Evolutionary conservation across 169 alveolate genomes (phyloP).

Genomic region (Toxoplasma gondii): DNA sequence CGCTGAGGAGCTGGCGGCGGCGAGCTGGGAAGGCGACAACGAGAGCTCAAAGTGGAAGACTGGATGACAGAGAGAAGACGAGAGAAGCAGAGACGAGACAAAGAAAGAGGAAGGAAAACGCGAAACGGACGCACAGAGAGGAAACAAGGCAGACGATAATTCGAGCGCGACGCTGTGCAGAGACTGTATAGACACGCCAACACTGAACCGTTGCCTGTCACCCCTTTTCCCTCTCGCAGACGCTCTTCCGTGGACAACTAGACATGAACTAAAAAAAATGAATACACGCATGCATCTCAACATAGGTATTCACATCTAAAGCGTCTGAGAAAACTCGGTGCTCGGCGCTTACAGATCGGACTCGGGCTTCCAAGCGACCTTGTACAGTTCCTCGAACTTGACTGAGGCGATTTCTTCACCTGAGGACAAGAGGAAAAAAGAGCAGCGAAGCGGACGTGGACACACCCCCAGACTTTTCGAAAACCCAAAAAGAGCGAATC

Average conservation of each 20-base stretch:
- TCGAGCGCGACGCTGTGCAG: too few species aligned
- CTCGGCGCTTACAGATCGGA: conserved; percentile 45
- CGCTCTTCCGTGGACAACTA: neutral
- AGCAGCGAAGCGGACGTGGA: neutral
- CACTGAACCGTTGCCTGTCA: too few species aligned
- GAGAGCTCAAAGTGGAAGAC: neutral
- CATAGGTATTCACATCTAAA: too few species aligned
- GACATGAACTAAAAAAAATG: neutral
- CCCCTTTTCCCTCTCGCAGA: too few species aligned
- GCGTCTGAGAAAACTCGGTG: too few species aligned
- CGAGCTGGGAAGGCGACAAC: neutral
- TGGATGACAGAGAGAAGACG: neutral
- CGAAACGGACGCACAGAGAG: neutral
- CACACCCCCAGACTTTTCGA: neutral
- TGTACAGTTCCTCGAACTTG: conserved; percentile 57
- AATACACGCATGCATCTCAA: too few species aligned
- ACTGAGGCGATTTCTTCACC: conserved; percentile 44
- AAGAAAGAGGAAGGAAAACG: neutral
- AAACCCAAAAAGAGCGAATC: too few species aligned
- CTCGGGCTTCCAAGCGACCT: conserved; percentile 65
- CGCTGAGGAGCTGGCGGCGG: conserved; percentile 58
- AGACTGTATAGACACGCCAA: too few species aligned
- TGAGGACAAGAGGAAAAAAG: neutral
- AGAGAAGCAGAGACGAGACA: neutral
- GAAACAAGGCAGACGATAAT: too few species aligned